These are phyloP conservation scores for Solanum piurae DNA, from an alignment of 257 asterid species.

Conservation along the genomic window DNA sequence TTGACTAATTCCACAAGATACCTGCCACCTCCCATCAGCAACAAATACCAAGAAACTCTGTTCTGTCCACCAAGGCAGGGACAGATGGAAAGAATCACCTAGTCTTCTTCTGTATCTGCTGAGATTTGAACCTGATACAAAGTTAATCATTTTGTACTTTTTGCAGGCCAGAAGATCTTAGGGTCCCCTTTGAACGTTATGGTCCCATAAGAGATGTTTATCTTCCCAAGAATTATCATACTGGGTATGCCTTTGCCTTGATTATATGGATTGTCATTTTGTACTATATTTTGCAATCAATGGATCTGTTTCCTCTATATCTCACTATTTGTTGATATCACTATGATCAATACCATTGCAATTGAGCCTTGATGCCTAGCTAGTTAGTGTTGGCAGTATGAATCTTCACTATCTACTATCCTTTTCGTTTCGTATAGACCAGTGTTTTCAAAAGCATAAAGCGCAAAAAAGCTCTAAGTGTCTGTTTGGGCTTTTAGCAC, in stretches of 20 bases:
- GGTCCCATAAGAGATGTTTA: constrained; percentile 88
- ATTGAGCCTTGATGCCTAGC: not conserved
- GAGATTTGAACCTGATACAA: not conserved
- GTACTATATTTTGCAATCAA: not conserved
- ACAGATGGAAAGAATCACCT: not conserved
- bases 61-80: not conserved
- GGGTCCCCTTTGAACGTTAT: constrained; percentile 75
- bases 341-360: not conserved
- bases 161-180: constrained; percentile 84
- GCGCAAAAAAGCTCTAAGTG: not conserved
- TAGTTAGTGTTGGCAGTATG: not conserved
- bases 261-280: not conserved
- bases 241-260: constrained; percentile 41
- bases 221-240: constrained; percentile 73
- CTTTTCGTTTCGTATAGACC: not conserved
- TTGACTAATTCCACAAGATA: no score
- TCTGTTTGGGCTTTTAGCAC: not conserved
- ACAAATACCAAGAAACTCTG: not conserved
- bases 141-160: not conserved
- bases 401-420: not conserved
- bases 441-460: not conserved
- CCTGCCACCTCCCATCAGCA: no score
- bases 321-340: not conserved
- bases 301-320: not conserved
- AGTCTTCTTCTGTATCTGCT: not conserved